Evolutionary conservation across 192 early-diverging fungal genomes (phyloP).

Genomic region (Coemansia sp.): DNA sequence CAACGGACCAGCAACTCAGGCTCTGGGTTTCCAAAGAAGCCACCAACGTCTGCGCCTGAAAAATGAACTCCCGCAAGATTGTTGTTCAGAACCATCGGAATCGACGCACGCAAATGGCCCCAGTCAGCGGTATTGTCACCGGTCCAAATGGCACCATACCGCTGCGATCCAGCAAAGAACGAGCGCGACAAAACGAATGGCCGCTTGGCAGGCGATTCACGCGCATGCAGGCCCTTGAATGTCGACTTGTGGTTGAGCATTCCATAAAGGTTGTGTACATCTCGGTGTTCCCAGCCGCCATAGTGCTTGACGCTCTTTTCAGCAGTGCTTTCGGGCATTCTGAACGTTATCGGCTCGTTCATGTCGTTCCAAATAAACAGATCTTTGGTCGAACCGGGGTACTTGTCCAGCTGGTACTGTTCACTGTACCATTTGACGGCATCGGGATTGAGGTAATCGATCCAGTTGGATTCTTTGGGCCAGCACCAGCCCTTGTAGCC

Average conservation of each 20-base stretch:
- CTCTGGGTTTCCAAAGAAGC: slow-evolving; percentile 96
- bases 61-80: slow-evolving; percentile 86
- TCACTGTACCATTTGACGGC: slow-evolving; percentile 79
- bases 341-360: slow-evolving; percentile 98
- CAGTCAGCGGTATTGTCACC: slow-evolving; percentile 93
- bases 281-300: slow-evolving; percentile 88
- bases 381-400: slow-evolving; percentile 74
- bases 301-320: slow-evolving; percentile 89
- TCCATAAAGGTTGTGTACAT: slow-evolving; percentile 94
- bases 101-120: slow-evolving; percentile 77
- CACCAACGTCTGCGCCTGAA: slow-evolving; percentile 92
- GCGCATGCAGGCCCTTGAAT: slow-evolving; percentile 69
- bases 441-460: slow-evolving; percentile 84
- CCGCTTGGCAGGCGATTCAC: slow-evolving; percentile 60
- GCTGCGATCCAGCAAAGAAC: slow-evolving; percentile 95
- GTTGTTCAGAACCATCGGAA: slow-evolving; percentile 89
- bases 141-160: slow-evolving; percentile 97
- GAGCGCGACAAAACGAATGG: slow-evolving; percentile 95
- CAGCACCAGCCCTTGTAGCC: slow-evolving; percentile 98
- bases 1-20: slow-evolving; percentile 85
- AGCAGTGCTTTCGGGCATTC: slow-evolving; percentile 94
- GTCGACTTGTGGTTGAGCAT: slow-evolving; percentile 86
- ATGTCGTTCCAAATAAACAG: slow-evolving; percentile 99
- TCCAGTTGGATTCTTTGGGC: slow-evolving; percentile 90
- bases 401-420: slow-evolving; percentile 76